phyloP scores from a whole-genome alignment of 768 basidiomycete genomes.

The Pisolithus orientalis region DNA sequence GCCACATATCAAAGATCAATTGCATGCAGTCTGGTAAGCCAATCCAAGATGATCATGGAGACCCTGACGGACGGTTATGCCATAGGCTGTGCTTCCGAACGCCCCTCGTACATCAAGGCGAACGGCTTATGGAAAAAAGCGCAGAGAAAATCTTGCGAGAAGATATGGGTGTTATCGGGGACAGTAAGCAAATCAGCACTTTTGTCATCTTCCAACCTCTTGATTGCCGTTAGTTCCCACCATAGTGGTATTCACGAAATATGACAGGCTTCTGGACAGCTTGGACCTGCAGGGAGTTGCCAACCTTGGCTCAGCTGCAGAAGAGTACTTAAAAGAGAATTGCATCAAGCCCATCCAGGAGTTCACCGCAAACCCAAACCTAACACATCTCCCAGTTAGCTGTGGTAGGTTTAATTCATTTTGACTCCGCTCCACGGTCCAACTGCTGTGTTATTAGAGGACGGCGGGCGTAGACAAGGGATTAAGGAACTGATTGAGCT shows the following conservation, averaged over 20 bases:
- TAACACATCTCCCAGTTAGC: not conserved
- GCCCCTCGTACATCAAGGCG: not conserved
- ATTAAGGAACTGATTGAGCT: not conserved
- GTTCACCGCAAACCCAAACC: not conserved
- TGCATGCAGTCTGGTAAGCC: constrained; percentile 13
- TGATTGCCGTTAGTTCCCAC: not conserved
- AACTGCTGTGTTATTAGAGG: not conserved
- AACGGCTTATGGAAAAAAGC: not conserved
- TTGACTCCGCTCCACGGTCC: not conserved
- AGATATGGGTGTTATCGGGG: not conserved
- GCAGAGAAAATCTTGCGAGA: not conserved
- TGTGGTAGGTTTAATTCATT: not conserved
- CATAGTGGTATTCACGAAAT: not conserved
- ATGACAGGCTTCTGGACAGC: not conserved
- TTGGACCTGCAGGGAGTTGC: constrained; percentile 1
- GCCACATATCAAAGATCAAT: not conserved
- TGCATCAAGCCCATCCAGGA: not conserved
- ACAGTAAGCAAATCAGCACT: not conserved
- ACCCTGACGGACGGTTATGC: not conserved
- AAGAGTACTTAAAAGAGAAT: not conserved
- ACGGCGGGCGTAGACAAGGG: not conserved
- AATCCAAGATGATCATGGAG: not conserved
- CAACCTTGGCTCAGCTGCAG: not conserved
- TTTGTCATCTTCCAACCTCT: not conserved
- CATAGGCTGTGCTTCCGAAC: not conserved